Evolutionary conservation across 139 green algal species (phyloP), one percentile per base, ranked within the genome.

Genomic region (Haematococcus lacustris): DNA sequence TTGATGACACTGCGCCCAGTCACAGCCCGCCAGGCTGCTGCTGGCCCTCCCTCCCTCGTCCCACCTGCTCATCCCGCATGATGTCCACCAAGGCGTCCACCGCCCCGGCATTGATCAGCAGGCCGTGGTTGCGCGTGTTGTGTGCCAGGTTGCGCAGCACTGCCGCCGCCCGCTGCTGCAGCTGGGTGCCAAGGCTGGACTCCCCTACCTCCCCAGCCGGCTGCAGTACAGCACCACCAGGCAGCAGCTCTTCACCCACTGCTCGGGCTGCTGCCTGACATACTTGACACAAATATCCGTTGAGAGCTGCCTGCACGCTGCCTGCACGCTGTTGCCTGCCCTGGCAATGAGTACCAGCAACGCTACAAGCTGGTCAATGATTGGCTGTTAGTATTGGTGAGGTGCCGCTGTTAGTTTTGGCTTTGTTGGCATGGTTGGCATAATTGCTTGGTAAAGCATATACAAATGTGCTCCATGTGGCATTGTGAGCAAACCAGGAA

Each of bases 121-220:
- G 38, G 4, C 47, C 57, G 37, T 85, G 79, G 63, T 81, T 76
- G 28, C 64, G 67, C 40, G 77, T 69, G 68, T 78, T 77, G 65
- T 85, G 79, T 3, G 75, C 71, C 32, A 85, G 68, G 75, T 85
- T 85, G 39, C 79, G 79, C 43, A 85, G 68, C 53, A 85, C 79
- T 0, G 75, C 75, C 0, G 79, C 75, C 9, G 79, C 75, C 7
- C 79, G 79, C 0, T 66, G 71, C 71, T 84, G 62, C 30, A 83
- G 47, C 13, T 40, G 70, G 1, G 53, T 73, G 1, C 51, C 51
- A 2, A 39, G 33, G 21, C 59, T 51, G 38, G 68, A 41, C 4
- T 38, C 41, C 37, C 30, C 30, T 7, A 33, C 13, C 26, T 39
- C 30, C 5, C n/a, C 32, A 25, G 25, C 26, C 21, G 25, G 41